phyloP scores from a whole-genome alignment of 2,329 filamentous ascomycete genomes.

The Calonectria henricotiae region DNA sequence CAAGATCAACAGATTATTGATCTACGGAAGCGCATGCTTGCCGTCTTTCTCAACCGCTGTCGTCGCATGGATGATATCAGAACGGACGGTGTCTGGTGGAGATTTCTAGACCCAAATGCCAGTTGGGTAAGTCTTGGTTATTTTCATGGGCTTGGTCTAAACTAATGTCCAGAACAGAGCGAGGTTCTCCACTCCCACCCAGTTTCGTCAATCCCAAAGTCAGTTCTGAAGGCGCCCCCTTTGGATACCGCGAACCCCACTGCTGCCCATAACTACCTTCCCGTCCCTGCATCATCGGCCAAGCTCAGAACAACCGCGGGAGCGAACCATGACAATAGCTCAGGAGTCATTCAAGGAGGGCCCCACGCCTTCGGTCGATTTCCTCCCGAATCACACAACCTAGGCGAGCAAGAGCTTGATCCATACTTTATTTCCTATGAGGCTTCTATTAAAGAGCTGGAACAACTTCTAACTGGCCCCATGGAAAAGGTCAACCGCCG shows the following conservation, averaged over 20 bases:
- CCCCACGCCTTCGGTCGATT: constrained; percentile 83
- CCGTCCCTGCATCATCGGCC: constrained; percentile 87
- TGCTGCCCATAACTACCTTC: constrained; percentile 88
- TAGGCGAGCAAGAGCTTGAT: constrained; percentile 93
- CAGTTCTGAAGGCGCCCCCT: constrained; percentile 94
- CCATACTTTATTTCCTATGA: constrained; percentile 98
- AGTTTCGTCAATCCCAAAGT: constrained; percentile 92
- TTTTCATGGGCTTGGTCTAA: background rate
- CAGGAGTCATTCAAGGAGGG: constrained; percentile 60
- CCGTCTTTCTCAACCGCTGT: constrained; percentile 95
- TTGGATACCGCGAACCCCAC: constrained; percentile 95
- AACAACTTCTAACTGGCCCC: constrained; percentile 88
- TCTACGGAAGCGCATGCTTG: constrained; percentile 95
- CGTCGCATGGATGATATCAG: constrained; percentile 92
- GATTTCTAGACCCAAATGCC: constrained; percentile 96
- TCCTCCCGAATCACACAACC: constrained; percentile 81
- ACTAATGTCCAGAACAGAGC: constrained; percentile 70
- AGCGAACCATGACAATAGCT: constrained; percentile 55
- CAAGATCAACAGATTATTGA: constrained; percentile 98
- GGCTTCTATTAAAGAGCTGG: constrained; percentile 90
- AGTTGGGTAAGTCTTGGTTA: constrained; percentile 83
- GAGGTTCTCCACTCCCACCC: constrained; percentile 97
- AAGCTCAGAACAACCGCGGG: constrained; percentile 80
- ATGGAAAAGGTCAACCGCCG: constrained; percentile 98
- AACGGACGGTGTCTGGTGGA: constrained; percentile 97